A percentile compares a stretch with the other conserved stretches of the same genome.
Conservation (phyloP, 2,329 filamentous ascomycete species). For the Colletotrichum cuscutae region DNA sequence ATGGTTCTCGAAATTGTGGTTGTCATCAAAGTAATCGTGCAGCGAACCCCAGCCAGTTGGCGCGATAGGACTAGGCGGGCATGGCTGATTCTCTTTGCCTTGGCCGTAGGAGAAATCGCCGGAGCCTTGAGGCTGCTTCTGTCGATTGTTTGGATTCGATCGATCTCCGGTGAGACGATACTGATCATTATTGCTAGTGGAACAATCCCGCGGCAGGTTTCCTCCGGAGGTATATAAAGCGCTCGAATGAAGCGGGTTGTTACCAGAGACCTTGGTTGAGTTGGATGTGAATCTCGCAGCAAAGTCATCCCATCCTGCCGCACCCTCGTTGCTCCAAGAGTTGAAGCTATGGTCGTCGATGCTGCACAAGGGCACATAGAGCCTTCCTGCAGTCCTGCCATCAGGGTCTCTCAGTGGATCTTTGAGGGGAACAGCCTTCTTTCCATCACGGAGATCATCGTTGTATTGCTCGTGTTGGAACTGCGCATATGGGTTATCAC, state of each 20-base stretch:
- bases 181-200: neutral
- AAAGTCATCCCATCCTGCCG: neutral
- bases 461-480: slow-evolving; percentile 28
- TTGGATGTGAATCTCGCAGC: neutral
- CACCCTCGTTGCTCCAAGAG: slow-evolving; percentile 18
- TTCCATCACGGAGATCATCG: slow-evolving; percentile 21
- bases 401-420: slow-evolving; percentile 25
- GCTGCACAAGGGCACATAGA: neutral
- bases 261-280: neutral
- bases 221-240: neutral
- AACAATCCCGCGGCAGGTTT: neutral
- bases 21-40: neutral
- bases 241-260: neutral
- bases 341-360: slow-evolving; percentile 30
- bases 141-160: neutral
- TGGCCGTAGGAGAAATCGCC: neutral
- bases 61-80: neutral
- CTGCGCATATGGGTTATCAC: slow-evolving; percentile 16
- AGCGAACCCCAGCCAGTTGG: neutral
- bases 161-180: neutral
- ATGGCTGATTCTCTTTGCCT: slow-evolving; percentile 25
- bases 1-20: neutral
- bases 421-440: slow-evolving; percentile 26
- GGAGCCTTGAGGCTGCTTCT: neutral
- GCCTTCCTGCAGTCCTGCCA: slow-evolving; percentile 9